Base-by-base conservation (phyloP, 441 rosid genomes). In the Aleurites moluccanus region DNA sequence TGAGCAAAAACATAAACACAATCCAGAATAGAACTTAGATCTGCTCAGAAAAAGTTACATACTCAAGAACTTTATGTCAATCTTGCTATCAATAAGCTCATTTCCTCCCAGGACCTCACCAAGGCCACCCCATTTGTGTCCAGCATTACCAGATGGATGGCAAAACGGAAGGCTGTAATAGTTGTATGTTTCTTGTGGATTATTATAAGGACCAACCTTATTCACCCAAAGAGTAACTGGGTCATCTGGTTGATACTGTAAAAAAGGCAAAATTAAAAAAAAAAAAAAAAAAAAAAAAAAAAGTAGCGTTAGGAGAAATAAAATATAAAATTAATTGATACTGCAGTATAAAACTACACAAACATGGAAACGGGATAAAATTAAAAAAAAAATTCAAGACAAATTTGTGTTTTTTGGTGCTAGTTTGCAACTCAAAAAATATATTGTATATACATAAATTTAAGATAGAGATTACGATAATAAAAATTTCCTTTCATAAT, bases 51-150 rank as follows among this genome's bases (percentile, higher is more conserved):
- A 73, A n/a, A 50, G 21, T 56, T 56, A 82, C 93, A 33, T 88
- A 97, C 99, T 92, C 88, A 27, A 80, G 85, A 90, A 97, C 77
- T 93, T 97, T 50, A 97, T 89, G 53, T 86, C 89, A 64, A 92
- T 84, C 80, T 87, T 86, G 85, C 99, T 92, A 81, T 94, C 99
- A 73, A 97, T 94, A 73, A 97, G 99, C 82, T 97, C 99, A 80
- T 97, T 97, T 75, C 99, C 99, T 85, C 99, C 99, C 25, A 97
- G 89, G 80, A 94, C 99, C 85, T 97, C 99, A 74, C 99, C 99
- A 81, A 97, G 99, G 73, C 99, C 99, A 83, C 97, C 99, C 99
- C 99, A 97, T 80, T 94, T 97, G 87, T 97, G 99, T 63, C 86
- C 88, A 69, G 88, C 79, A 80, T 78, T 83, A 25, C 30, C 84